Conservation (phyloP, 371 early-diverging fungal species). For the Mucor piriformis region DNA sequence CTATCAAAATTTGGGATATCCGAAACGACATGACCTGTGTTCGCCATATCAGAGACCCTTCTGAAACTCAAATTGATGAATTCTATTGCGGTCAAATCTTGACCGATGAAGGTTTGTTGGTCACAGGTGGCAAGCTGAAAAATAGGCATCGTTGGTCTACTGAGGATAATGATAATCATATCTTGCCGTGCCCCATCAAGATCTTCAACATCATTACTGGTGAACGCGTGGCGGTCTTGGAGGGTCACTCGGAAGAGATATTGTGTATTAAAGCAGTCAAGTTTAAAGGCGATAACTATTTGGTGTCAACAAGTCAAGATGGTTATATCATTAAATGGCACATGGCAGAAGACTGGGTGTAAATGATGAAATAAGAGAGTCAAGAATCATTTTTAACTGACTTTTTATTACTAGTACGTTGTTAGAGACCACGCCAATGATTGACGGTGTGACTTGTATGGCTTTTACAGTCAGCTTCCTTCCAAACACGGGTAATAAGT, state of each 20-base stretch:
- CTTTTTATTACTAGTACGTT: too few relatives aligned
- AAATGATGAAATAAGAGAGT: too few relatives aligned
- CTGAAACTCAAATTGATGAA: conserved; percentile 87
- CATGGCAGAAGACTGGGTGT: conserved; percentile 73
- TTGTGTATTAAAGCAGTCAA: conserved; percentile 75
- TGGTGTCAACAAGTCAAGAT: conserved; percentile 89
- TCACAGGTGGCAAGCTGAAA: conserved; percentile 61
- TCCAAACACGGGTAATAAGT: conserved; percentile 91
- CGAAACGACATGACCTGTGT: conserved; percentile 65
- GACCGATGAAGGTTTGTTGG: conserved; percentile 40
- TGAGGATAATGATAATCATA: conserved; percentile 89
- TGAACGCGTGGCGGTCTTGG: conserved; percentile 67
- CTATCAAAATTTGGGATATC: conserved; percentile 80
- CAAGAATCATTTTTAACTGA: too few relatives aligned
- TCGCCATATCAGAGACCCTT: conserved; percentile 72
- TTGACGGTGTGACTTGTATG: conserved; percentile 90
- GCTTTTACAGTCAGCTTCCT: conserved; percentile 91
- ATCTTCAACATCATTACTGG: conserved; percentile 79
- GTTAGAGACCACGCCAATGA: conserved; percentile 61
- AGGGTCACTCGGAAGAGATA: conserved; percentile 89
- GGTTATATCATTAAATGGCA: conserved; percentile 90
- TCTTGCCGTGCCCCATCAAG: conserved; percentile 88
- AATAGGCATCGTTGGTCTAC: conserved; percentile 86
- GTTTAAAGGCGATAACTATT: conserved; percentile 80
- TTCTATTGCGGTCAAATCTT: conserved; percentile 81